Evolutionary conservation across 768 basidiomycete species (phyloP).

Genomic region (Lactarius trivialis): DNA sequence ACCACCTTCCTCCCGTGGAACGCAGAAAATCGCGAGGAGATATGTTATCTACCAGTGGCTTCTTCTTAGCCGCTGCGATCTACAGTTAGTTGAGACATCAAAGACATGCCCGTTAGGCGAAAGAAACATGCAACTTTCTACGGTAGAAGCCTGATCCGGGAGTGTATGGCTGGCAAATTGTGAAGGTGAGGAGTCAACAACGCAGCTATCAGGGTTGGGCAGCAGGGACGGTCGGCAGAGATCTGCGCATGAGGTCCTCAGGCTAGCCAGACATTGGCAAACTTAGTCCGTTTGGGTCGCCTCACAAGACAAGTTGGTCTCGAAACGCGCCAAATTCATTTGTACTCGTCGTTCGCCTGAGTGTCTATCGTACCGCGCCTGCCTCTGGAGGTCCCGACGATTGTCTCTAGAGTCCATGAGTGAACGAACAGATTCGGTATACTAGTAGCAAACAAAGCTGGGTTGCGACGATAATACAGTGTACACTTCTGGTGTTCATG

Average conservation of each 20-base stretch:
- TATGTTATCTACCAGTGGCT: too few species aligned
- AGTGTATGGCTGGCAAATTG: not conserved
- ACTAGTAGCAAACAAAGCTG: not conserved
- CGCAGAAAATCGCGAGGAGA: too few species aligned
- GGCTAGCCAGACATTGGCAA: not conserved
- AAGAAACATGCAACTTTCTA: not conserved
- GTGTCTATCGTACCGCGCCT: not conserved
- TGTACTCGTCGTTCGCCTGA: not conserved
- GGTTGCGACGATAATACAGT: not conserved
- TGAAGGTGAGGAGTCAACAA: not conserved
- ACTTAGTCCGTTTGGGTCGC: not conserved
- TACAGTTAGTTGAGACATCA: too few species aligned
- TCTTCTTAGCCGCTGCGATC: too few species aligned
- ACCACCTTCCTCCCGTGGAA: too few species aligned
- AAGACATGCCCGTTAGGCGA: too few species aligned
- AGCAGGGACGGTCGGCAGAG: not conserved
- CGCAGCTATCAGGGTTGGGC: not conserved
- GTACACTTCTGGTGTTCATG: not conserved
- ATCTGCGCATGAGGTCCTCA: not conserved
- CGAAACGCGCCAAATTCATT: not conserved
- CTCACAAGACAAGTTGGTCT: not conserved
- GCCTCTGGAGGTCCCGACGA: too few species aligned
- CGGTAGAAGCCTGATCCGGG: not conserved
- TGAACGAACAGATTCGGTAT: not conserved
- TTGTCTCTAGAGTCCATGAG: not conserved